A percentile compares a stretch with the other conserved stretches of the same genome.
These are phyloP conservation scores for Colletotrichum sp. DNA, from an alignment of 2,329 filamentous ascomycete species.

Conservation along the genomic window DNA sequence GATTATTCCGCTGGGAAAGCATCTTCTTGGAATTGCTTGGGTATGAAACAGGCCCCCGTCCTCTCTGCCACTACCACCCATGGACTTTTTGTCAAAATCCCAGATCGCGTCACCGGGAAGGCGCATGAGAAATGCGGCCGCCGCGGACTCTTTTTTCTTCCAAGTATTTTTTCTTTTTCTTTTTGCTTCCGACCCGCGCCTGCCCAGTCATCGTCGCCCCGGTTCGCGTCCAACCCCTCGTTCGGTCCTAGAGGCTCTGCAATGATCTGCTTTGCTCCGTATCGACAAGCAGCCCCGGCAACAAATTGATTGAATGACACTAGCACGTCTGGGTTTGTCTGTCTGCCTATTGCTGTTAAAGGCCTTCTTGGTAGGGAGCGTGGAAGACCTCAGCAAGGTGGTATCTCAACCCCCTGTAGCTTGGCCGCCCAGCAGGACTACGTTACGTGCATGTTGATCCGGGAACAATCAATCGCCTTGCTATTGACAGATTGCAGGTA, in stretches of 20 bases:
- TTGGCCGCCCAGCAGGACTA: background rate
- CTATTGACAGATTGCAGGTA: background rate
- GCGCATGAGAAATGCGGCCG: background rate
- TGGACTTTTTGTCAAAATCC: background rate
- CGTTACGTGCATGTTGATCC: conserved; percentile 2
- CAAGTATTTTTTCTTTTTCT: background rate
- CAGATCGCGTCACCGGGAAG: background rate
- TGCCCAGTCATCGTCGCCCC: background rate
- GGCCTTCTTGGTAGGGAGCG: background rate
- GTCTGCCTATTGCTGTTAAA: background rate
- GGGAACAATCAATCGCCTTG: background rate
- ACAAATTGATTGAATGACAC: background rate
- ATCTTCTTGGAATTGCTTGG: background rate
- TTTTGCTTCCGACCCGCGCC: background rate
- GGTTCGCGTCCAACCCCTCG: conserved; percentile 8
- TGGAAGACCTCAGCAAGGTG: background rate
- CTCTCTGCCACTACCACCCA: background rate
- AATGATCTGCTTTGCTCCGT: background rate
- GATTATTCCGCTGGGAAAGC: background rate
- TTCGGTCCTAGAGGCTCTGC: conserved; percentile 9
- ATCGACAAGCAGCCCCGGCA: background rate
- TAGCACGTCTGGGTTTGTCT: background rate
- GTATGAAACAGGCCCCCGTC: background rate
- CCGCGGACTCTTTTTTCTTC: background rate
- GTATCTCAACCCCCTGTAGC: background rate